These are phyloP conservation scores for Salix purpurea DNA, from an alignment of 345 rosid genomes.

Conservation along the genomic window DNA sequence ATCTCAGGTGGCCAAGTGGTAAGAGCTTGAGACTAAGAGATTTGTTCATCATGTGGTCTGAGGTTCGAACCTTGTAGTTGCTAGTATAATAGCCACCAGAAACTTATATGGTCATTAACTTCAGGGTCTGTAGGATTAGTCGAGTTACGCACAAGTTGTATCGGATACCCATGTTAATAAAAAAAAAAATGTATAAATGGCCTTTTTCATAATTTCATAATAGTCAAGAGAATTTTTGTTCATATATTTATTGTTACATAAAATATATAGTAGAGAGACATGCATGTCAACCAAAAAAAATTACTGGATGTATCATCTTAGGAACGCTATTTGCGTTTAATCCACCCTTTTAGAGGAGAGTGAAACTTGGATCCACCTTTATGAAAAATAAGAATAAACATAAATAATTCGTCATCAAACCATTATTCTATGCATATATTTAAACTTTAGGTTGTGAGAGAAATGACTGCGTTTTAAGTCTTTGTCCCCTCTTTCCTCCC, in stretches of 20 bases:
- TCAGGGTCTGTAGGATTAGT: too few relatives aligned
- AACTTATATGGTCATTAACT: too few relatives aligned
- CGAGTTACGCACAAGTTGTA: too few relatives aligned
- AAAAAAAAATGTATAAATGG: background rate
- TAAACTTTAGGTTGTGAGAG: slow-evolving; percentile 3
- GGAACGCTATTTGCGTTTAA: background rate
- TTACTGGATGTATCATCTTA: background rate
- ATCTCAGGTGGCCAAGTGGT: background rate
- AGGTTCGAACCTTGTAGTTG: too few relatives aligned
- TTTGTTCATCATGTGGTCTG: too few relatives aligned
- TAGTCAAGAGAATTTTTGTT: background rate
- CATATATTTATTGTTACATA: background rate
- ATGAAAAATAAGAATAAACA: background rate
- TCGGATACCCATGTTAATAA: too few relatives aligned
- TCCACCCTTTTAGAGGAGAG: background rate
- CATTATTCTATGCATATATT: slow-evolving; percentile 5
- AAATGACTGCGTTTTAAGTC: slow-evolving; percentile 22
- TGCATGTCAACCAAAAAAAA: background rate
- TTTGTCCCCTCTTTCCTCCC: slow-evolving; percentile 8
- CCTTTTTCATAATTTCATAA: background rate
- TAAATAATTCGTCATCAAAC: background rate
- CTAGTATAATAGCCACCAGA: too few relatives aligned
- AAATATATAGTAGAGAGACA: background rate
- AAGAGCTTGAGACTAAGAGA: too few relatives aligned
- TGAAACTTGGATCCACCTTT: background rate